Base-by-base conservation (phyloP, 1,139 yeast species). In the Pichia sp. region DNA sequence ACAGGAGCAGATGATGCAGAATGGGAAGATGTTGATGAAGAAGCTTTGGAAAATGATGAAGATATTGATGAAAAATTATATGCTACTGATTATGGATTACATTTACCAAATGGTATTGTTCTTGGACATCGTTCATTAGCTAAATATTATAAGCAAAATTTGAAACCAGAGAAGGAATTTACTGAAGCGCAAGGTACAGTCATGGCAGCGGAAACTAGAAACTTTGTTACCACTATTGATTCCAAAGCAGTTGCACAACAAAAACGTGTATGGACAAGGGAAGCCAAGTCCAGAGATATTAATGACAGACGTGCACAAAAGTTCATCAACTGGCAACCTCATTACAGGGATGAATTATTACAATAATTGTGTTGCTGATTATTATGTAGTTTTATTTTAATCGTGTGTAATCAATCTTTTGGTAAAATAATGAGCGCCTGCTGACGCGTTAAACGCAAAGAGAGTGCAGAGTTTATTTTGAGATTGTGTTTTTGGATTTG, bases 161-260 rank as follows among this genome's bases (percentile, higher is more conserved):
- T 86, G 52, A 78, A 80, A 42, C 94, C 95, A 2, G 89, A 84
- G 47, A 66, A 74, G 45, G 75, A 76, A 38, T 69, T 82, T 33
- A 72, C 81, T 25, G 96, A 88, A 60, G 97, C 96, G 36, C 96
- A 87, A 65, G 93, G 95, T 51, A 91, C 97, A 0, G 82, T 91
- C 23, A 73, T 86, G 57, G 95, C 96, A 26, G 96, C 96, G 3
- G 96, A 89, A 59, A 76, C 89, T 3, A 77, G 96, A 64, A 83
- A 78, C 43, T 70, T 81, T 66, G 68, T 78, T 50, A 66, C 74
- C 38, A 62, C 68, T 52, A 75, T 75, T 56, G 72, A 75, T 61
- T 62, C 72, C 50, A 62, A 61, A 27, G 74, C 74, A 43, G 66
- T 77, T 38, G 76, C 79, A 37, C 69, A 69, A 31, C 79, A 79